Evolutionary conservation across 1,284 basidiomycete species (phyloP).

Genomic region (Exobasidium cylindrosporum): DNA sequence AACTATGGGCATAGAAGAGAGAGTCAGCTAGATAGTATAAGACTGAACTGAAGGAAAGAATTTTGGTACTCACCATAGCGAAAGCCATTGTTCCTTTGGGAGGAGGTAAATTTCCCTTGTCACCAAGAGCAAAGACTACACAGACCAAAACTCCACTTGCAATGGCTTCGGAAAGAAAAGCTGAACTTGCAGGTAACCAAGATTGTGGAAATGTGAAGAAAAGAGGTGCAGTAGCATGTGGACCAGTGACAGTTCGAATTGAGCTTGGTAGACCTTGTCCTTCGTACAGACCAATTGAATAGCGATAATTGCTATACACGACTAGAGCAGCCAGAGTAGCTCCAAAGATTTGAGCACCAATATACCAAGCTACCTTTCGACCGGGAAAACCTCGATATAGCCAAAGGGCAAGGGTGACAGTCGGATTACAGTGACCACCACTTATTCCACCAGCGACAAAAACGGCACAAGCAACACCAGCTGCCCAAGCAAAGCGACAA

Average conservation of each 20-base stretch:
- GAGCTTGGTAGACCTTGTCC: conserved; percentile 59
- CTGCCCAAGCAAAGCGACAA: conserved; percentile 42
- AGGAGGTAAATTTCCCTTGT: conserved; percentile 58
- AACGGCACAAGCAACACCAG: conserved; percentile 40
- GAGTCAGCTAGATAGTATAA: no score
- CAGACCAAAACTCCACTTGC: conserved; percentile 37
- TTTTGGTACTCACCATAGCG: conserved; percentile 29
- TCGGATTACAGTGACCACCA: conserved; percentile 39
- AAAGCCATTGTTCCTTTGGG: conserved; percentile 62
- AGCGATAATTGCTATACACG: conserved; percentile 72
- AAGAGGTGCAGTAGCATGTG: conserved; percentile 63
- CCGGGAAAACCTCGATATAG: conserved; percentile 72
- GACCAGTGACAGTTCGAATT: conserved; percentile 63
- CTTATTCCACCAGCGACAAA: conserved; percentile 40
- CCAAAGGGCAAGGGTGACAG: conserved; percentile 65
- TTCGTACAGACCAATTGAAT: conserved; percentile 70
- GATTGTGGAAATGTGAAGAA: conserved; percentile 66
- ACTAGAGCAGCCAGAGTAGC: conserved; percentile 67
- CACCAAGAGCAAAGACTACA: conserved; percentile 33
- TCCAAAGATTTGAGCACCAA: conserved; percentile 70
- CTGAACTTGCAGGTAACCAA: conserved; percentile 23
- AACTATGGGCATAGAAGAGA: no score
- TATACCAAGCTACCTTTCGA: conserved; percentile 72
- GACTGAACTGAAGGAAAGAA: no score
- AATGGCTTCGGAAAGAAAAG: conserved; percentile 36